These are phyloP conservation scores for Alternaria infectoria DNA, from an alignment of 2,329 filamentous ascomycete species.

Conservation along the genomic window DNA sequence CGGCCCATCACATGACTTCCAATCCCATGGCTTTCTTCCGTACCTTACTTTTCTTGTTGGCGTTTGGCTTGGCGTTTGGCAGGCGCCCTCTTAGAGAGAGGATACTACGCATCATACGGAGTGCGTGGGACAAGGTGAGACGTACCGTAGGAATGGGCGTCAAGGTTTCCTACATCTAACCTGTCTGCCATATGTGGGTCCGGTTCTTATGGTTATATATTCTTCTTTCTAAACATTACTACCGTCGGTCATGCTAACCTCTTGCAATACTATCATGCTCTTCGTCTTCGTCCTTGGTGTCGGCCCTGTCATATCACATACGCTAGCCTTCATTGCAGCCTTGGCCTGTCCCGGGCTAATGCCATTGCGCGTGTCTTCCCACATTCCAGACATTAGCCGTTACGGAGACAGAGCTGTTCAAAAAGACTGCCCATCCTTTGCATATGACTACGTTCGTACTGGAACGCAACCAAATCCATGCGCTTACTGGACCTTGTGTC, in stretches of 20 bases:
- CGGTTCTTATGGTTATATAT: background rate
- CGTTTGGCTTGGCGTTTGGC: constrained; percentile 77
- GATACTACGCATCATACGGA: constrained; percentile 70
- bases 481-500: background rate
- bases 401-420: background rate
- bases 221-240: background rate
- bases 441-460: background rate
- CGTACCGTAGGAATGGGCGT: constrained; percentile 93
- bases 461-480: background rate
- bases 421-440: background rate
- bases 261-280: background rate
- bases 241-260: background rate
- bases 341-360: background rate
- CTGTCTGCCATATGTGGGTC: background rate
- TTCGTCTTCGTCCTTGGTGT: background rate
- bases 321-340: background rate
- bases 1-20: constrained; percentile 58
- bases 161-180: constrained; percentile 92
- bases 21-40: constrained; percentile 64
- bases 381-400: background rate
- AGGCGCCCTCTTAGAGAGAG: constrained; percentile 76
- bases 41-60: constrained; percentile 78
- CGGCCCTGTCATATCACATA: background rate
- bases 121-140: constrained; percentile 80
- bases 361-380: background rate